Base-by-base conservation (phyloP, 345 rosid genomes). In the Brassica cretica region DNA sequence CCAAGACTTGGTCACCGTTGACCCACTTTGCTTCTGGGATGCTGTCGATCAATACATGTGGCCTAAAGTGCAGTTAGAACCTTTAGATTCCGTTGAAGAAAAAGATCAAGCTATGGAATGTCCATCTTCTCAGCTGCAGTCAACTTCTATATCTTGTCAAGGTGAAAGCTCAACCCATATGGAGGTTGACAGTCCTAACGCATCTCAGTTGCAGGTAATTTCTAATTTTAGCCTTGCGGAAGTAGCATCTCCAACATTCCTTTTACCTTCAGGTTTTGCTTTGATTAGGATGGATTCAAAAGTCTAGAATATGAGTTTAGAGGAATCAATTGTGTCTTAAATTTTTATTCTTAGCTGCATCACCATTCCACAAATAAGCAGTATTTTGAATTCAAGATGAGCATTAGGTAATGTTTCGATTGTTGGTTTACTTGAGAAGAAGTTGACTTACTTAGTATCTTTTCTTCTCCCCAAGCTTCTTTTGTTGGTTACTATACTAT, bases 1-100 rank as follows among this genome's bases (percentile, higher is more conserved):
- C 66, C 83, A 82, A 82, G 93, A 86, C 68, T 78, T 79, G 71
- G 53, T 86, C 73, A 81, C 91, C 68, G 93, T 91, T 79, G 98
- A 94, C 74, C 98, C 98, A 74, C 86, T 94, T 71, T 83, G 89
- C 72, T 82, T 89, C 56, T 79, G 85, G 77, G 91, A 86, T 80
- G 88, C 85, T 10, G 86, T 94, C 55, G 90, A 91, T 85, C 85
- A 83, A 19, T 89, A 81, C 85, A 76, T 94, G 80, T 84, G 82
- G 80, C 90, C 92, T 72, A 89, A 84, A 87, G 89, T 94, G 68
- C 59, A 76, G 6, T 4, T 58, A 66, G 76, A 83, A 82, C 82
- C 77, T 37, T 71, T 80, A 27, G 80, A 82, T 12, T 76, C 75
- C 29, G 72, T 65, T 63, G 84, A 85, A 84, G 76, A 76, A 68